Evolutionary conservation across 805 yeast species (phyloP).

Genomic region (Sugiyamaella americana): DNA sequence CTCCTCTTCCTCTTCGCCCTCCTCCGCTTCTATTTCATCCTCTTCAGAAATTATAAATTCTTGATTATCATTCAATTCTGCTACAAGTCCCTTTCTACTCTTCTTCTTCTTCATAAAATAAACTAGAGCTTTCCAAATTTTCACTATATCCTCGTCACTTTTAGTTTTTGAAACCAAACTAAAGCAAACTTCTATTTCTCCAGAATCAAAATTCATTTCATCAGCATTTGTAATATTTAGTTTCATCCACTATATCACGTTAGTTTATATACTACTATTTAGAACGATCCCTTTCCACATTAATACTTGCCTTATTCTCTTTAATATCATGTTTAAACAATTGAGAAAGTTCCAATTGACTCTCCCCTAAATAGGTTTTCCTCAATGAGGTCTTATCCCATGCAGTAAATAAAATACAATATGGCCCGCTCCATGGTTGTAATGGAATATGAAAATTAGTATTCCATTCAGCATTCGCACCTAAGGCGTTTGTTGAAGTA

Average conservation of each 20-base stretch:
- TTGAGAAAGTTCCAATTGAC: conserved; percentile 1
- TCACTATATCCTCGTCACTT: conserved; percentile 6
- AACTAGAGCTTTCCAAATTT: conserved; percentile 14
- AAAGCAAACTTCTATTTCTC: conserved; percentile 14
- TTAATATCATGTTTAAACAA: conserved; percentile 6
- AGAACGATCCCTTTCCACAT: neutral
- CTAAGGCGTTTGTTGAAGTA: conserved; percentile 51
- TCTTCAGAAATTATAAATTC: conserved; percentile 1
- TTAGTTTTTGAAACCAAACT: conserved; percentile 8
- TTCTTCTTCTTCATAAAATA: neutral
- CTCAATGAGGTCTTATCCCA: conserved; percentile 27
- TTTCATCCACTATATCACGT: neutral
- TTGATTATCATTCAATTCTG: conserved; percentile 6
- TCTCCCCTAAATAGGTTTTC: conserved; percentile 22
- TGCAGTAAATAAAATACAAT: conserved; percentile 18
- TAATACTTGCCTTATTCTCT: neutral
- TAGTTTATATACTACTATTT: conserved; percentile 4
- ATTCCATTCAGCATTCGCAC: conserved; percentile 71
- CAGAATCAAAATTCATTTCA: conserved; percentile 3
- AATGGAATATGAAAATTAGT: conserved; percentile 52
- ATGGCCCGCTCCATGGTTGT: conserved; percentile 13
- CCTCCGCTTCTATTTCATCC: conserved; percentile 6
- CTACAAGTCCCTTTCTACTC: neutral
- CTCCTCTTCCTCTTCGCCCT: conserved; percentile 1
- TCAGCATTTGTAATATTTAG: neutral